Base-by-base conservation (phyloP, 352 stramenopile species). In the Phytopythium ostracodes region DNA sequence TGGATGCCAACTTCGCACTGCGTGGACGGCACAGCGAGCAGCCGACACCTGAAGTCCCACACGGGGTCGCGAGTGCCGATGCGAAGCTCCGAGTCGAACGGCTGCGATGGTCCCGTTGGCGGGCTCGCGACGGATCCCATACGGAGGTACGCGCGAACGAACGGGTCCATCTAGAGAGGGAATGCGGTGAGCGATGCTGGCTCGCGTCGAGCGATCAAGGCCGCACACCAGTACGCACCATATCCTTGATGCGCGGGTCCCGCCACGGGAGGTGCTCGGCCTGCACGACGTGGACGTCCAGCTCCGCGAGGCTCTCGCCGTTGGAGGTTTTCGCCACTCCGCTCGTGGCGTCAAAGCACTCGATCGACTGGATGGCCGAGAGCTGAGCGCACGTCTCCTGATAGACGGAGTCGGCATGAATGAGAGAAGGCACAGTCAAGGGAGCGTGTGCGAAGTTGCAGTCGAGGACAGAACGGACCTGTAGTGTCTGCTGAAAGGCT, bases 261-360 rank as follows among this genome's bases (percentile, higher is more conserved):
- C 81, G 76, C 38, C 66, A 78, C 24, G 79, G 74, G n/a, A 91
- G 56, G 54, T 84, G 55, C 27, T 78, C 67, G 17, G 65, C 81
- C 58, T 86, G 65, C 2, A 84, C 49, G 42, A 89, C 59, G 18
- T 52, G 68, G 15, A 87, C 54, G 29, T 75, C 61, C 14, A 89
- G 64, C 4, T 60, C 66, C 3, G 79, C 77, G 5, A 81, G 61
- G 63, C 75, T 87, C 11, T 35, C 14, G 3, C 67, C 70, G 4
- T 44, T 66, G 25, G 56, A 40, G 56, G 68, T 63, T 50, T 58
- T 69, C 8, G 72, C 72, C 27, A 72, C 66, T 1, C 65, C 76
- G 38, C 46, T 79, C 0, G 12, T 63, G 11, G 59, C 56, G 63
- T 83, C 72, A 22, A 71, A 71, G 18, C 70, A 58, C 29, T 80